Evolutionary conservation across 257 asterid species (phyloP), one percentile per base, ranked within the genome.

Genomic region (Haberlea rhodopensis): DNA sequence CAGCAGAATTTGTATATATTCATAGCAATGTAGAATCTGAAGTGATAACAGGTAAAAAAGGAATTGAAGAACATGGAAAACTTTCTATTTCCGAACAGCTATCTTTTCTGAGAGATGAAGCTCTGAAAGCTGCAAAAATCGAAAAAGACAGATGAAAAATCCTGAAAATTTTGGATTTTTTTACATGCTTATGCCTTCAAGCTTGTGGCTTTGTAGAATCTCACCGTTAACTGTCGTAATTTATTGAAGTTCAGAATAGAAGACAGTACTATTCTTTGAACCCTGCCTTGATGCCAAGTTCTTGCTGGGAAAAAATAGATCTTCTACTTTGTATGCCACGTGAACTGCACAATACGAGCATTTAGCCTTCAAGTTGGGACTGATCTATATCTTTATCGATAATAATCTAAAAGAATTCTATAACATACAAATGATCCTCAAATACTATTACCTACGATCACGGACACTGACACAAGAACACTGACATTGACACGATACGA

Each of bases 1-100:
- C 71, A 51, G n/a, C 73, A 53, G 60, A 71, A 28, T 22, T 63
- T 9, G 56, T 32, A 16, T 11, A 4, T 58, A 32, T 43, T 52
- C 20, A 65, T 51, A 10, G 53, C 55, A 53, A 65, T 43, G 58
- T 65, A 48, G 68, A 66, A 60, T 45, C 28, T 40, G 62, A 66
- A 66, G 67, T 9, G 16, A 1, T 54, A 16, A 34, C 46, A 40
- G 26, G 52, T 66, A 45, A 61, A 45, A 71, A 66, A 18, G 20
- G 49, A 49, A 27, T 18, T 34, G 21, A 51, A 54, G 57, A 49
- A 29, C 21, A 31, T 48, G 23, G 25, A 11, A 43, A 34, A 25
- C 63, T 69, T 19, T 13, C 20, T 2, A 53, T 40, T 53, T 61
- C 48, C 31, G 62, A 61, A 15, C 22, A 25, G 34, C 51, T 22